Evolutionary conservation across 805 yeast species (phyloP), one percentile per base, ranked within the genome.

Genomic region (Candida broadrunensis): DNA sequence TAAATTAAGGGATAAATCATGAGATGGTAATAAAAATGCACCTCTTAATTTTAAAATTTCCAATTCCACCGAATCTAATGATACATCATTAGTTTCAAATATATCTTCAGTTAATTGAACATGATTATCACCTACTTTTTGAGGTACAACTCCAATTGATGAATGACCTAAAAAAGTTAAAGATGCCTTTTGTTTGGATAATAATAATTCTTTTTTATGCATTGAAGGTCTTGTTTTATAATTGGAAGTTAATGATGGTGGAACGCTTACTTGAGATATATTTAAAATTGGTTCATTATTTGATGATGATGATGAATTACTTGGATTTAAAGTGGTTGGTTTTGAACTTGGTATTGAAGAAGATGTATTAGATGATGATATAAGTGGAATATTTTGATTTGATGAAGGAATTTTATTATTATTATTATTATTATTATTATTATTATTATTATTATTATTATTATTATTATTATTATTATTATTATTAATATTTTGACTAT

Each of bases 21-120:
- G 61, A 3, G 76, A 71, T 1, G 95, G 95, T 16, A 87, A 59
- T 37, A 77, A 61, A 52, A 86, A 86, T 5, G 90, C 88, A 5
- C 90, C 91, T 42, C 81, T 67, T 42, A 80, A 51, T 49, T 79
- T 74, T 45, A 86, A 65, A 33, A 82, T 73, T 53, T 81, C 83
- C 52, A 83, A 67, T 48, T 85, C 90, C 19, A 77, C 83, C 3
- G 78, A 70, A 51, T 80, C 85, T 27, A 68, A 49, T 15, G 63
- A 58, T 19, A 51, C 56, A 36, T 64, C 72, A 29, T 45, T 49
- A 5, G 51, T 41, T 26, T 67, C 73, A 46, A 61, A 67, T 25
- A 70, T 50, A 47, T 70, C 74, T 36, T 63, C 66, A 7, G 68
- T 60, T 32, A 75, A 63, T 48, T 65, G 71, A 18, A 73, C 60